Conservation (phyloP, 805 yeast species). For the Millerago galiae region DNA sequence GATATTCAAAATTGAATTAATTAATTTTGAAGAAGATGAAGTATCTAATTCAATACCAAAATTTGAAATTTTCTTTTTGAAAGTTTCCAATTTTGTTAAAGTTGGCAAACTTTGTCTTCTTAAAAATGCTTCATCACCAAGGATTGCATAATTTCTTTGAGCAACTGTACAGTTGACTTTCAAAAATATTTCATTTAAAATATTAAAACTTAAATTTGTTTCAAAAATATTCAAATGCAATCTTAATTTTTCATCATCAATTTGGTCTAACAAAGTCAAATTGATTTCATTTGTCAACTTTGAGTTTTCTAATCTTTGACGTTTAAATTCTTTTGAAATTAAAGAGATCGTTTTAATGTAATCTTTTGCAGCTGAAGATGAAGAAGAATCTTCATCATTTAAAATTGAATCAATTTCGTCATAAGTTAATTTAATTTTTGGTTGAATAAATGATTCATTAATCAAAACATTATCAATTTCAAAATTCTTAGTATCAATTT, state of each 20-base stretch:
- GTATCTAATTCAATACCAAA: conserved; percentile 70
- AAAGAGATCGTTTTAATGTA: conserved; percentile 58
- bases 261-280: conserved; percentile 64
- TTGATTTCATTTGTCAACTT: conserved; percentile 39
- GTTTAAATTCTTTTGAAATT: conserved; percentile 63
- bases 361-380: conserved; percentile 54
- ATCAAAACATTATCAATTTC: conserved; percentile 73
- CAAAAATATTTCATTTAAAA: conserved; percentile 70
- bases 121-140: conserved; percentile 78
- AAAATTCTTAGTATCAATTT: conserved; percentile 63
- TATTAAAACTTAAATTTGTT: conserved; percentile 44
- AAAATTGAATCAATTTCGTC: conserved; percentile 51
- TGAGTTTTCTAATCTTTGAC: conserved; percentile 53
- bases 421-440: conserved; percentile 52
- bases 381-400: conserved; percentile 12
- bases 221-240: conserved; percentile 70
- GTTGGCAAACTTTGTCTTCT: conserved; percentile 88
- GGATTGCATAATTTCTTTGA: conserved; percentile 60
- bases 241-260: conserved; percentile 80
- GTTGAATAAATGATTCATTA: conserved; percentile 62
- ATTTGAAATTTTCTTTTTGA: conserved; percentile 62
- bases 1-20: conserved; percentile 61
- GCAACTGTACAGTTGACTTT: conserved; percentile 86
- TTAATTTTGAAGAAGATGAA: conserved; percentile 61
- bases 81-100: conserved; percentile 69